Percentiles rank a stretch among this genome's conserved stretches.
phyloP scores from a whole-genome alignment of 108 stramenopile genomes.

The Fragilariopsis cylindrus region DNA sequence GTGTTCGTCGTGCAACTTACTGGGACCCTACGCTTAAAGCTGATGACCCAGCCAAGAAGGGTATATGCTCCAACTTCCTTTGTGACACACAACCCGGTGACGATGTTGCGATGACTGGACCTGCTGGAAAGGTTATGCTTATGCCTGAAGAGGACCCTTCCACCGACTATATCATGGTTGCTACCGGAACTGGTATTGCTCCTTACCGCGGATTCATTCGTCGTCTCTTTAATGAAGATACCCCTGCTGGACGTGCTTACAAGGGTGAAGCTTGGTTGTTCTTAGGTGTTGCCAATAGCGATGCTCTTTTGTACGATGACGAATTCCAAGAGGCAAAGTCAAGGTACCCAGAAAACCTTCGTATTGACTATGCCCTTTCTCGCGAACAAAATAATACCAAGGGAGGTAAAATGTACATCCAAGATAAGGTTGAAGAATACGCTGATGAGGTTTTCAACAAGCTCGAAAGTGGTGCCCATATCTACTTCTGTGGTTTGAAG shows the following conservation, averaged over 20 bases:
- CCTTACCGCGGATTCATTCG: slow-evolving; percentile 97
- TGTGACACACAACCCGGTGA: slow-evolving; percentile 94
- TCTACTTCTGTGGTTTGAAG: slow-evolving; percentile 99
- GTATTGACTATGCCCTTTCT: slow-evolving; percentile 93
- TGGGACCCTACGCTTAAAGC: slow-evolving; percentile 93
- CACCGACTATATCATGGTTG: slow-evolving; percentile 98
- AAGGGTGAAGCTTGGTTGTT: slow-evolving; percentile 97
- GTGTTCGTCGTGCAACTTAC: slow-evolving; percentile 96
- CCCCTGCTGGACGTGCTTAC: slow-evolving; percentile 88
- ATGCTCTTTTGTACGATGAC: slow-evolving; percentile 96
- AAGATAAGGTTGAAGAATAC: slow-evolving; percentile 97
- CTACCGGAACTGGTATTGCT: slow-evolving; percentile 97
- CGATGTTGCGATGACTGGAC: slow-evolving; percentile 91
- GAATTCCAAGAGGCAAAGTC: slow-evolving; percentile 93
- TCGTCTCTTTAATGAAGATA: slow-evolving; percentile 94
- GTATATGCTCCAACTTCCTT: slow-evolving; percentile 98
- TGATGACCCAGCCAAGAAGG: slow-evolving; percentile 98
- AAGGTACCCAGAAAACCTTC: slow-evolving; percentile 88
- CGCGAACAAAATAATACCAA: slow-evolving; percentile 93
- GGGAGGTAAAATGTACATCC: slow-evolving; percentile 99
- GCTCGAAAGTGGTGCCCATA: slow-evolving; percentile 92
- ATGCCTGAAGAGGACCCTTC: slow-evolving; percentile 94
- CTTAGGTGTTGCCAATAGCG: slow-evolving; percentile 96
- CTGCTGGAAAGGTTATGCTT: slow-evolving; percentile 98
- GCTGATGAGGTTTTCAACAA: slow-evolving; percentile 91